Percentiles rank a stretch among this genome's conserved stretches.
Evolutionary conservation across 352 stramenopile genomes (phyloP).

Genomic region (Pythium sukuiense): DNA sequence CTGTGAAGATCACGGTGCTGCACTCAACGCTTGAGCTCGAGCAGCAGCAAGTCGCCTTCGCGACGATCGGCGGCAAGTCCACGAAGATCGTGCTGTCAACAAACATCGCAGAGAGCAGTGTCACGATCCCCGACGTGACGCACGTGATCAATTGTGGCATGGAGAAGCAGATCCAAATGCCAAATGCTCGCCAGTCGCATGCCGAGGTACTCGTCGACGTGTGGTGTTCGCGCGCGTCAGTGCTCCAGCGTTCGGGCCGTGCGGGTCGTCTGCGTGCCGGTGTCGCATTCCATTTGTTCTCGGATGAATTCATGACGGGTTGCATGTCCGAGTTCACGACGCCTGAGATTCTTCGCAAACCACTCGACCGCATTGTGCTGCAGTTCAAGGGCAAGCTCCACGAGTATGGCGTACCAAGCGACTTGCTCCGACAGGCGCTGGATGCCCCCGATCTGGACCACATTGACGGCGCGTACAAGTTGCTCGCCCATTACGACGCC

Average conservation of each 20-base stretch:
- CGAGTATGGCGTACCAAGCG: slow-evolving; percentile 70
- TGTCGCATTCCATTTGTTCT: slow-evolving; percentile 90
- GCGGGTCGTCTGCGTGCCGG: slow-evolving; percentile 93
- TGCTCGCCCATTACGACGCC: slow-evolving; percentile 66
- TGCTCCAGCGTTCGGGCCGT: slow-evolving; percentile 81
- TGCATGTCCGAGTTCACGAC: slow-evolving; percentile 85
- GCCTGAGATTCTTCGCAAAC: slow-evolving; percentile 80
- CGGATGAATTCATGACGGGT: slow-evolving; percentile 52
- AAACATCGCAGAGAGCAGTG: slow-evolving; percentile 96
- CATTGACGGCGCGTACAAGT: slow-evolving; percentile 77
- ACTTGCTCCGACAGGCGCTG: slow-evolving; percentile 63
- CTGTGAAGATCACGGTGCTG: slow-evolving; percentile 35
- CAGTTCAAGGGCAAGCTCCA: slow-evolving; percentile 74
- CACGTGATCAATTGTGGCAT: slow-evolving; percentile 87
- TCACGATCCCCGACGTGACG: slow-evolving; percentile 95
- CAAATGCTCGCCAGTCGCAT: slow-evolving; percentile 60
- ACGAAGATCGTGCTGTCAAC: slow-evolving; percentile 96
- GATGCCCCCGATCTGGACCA: slow-evolving; percentile 66
- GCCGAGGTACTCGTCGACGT: slow-evolving; percentile 73
- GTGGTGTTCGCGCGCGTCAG: slow-evolving; percentile 95
- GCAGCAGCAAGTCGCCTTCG: slow-evolving; percentile 73
- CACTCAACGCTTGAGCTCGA: slow-evolving; percentile 77
- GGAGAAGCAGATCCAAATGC: slow-evolving; percentile 87
- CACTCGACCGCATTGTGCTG: slow-evolving; percentile 77
- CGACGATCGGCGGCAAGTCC: slow-evolving; percentile 38